These are phyloP conservation scores for Fusarium sp. DNA, from an alignment of 2,329 filamentous ascomycete species.

Conservation along the genomic window DNA sequence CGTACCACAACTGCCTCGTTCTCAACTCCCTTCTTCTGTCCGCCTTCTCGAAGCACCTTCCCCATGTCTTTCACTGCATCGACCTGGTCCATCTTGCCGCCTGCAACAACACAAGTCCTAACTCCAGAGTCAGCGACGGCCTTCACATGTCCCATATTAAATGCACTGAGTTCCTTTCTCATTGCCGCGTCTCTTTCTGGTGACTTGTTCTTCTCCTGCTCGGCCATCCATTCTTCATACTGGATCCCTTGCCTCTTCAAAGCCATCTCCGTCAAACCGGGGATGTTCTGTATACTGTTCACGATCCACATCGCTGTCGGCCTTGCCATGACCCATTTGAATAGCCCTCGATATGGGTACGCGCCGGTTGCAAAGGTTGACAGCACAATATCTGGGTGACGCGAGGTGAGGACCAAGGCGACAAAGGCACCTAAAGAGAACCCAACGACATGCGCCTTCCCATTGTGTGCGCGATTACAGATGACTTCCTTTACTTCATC, in stretches of 20 bases:
- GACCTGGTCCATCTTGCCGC: constrained; percentile 31
- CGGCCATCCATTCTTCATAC: constrained; percentile 19
- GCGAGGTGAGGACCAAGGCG: constrained; percentile 10
- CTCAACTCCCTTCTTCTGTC: neutral
- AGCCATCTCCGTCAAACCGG: constrained; percentile 8
- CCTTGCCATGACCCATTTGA: constrained; percentile 25
- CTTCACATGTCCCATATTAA: constrained; percentile 6
- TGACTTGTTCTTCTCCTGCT: constrained; percentile 19
- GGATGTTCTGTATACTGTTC: neutral
- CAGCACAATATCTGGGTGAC: neutral
- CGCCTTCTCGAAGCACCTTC: neutral
- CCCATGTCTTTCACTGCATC: constrained; percentile 20
- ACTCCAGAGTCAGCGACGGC: constrained; percentile 15
- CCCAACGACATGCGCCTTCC: constrained; percentile 56
- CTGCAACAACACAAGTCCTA: constrained; percentile 24
- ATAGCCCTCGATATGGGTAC: constrained; percentile 19
- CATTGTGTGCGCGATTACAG: constrained; percentile 48
- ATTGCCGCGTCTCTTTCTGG: constrained; percentile 3
- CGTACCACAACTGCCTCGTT: constrained; percentile 30
- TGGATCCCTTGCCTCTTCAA: constrained; percentile 21
- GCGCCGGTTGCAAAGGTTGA: constrained; percentile 21
- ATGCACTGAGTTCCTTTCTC: constrained; percentile 1
- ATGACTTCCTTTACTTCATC: constrained; percentile 50
- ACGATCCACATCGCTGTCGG: constrained; percentile 5
- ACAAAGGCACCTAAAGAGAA: constrained; percentile 49